Evolutionary conservation across 257 asterid species (phyloP).

Genomic region (Ehretia macrophylla): DNA sequence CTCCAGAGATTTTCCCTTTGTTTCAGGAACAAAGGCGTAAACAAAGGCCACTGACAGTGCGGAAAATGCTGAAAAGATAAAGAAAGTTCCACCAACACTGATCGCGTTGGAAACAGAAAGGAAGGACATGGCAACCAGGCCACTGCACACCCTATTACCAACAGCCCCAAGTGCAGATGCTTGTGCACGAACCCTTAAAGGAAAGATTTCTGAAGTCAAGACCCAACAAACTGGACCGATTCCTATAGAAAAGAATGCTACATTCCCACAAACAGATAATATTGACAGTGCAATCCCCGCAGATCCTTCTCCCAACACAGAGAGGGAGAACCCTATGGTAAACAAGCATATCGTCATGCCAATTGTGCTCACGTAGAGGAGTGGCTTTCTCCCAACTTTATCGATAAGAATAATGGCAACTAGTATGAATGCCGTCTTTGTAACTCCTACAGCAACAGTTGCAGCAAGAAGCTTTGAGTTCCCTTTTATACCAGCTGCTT

Average conservation of each 20-base stretch:
- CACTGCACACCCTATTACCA: conserved; percentile 89
- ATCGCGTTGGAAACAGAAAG: conserved; percentile 66
- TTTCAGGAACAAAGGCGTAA: conserved; percentile 59
- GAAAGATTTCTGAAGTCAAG: conserved; percentile 80
- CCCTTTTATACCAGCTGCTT: conserved; percentile 62
- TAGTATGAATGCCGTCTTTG: conserved; percentile 69
- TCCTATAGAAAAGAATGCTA: conserved; percentile 86
- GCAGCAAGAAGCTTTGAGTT: conserved; percentile 77
- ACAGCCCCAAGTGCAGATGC: conserved; percentile 91
- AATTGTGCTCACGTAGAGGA: conserved; percentile 76
- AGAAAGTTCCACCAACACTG: conserved; percentile 69
- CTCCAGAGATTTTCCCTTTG: conserved; percentile 90
- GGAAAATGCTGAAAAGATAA: conserved; percentile 50
- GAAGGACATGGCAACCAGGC: conserved; percentile 87
- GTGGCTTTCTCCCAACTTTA: conserved; percentile 78
- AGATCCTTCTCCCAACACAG: conserved; percentile 45
- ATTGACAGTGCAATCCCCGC: conserved; percentile 39
- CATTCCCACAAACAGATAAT: conserved; percentile 68
- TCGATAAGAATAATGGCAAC: conserved; percentile 72
- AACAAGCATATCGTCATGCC: conserved; percentile 87
- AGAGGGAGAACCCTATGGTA: conserved; percentile 39
- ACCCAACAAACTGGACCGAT: conserved; percentile 96
- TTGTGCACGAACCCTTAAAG: conserved; percentile 75
- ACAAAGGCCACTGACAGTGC: conserved; percentile 66
- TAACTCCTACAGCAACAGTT: conserved; percentile 80